phyloP scores from a whole-genome alignment of 306 rosid genomes.

The Medicago arabica region DNA sequence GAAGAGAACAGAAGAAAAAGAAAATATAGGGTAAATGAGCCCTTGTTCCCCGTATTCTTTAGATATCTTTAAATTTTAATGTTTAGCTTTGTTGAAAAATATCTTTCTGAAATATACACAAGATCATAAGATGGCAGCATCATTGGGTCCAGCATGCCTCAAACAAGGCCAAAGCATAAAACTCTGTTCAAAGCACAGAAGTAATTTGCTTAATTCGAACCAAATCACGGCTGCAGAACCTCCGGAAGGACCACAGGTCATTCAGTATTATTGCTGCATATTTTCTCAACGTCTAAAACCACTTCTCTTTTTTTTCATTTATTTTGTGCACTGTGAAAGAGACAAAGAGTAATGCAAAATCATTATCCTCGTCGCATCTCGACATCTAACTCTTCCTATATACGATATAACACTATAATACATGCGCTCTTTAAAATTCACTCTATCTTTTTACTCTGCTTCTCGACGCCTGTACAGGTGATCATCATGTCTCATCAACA shows the following conservation, averaged over 20 bases:
- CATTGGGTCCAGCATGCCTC: conserved; percentile 28
- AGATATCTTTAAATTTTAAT: not conserved
- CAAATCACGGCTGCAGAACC: conserved; percentile 39
- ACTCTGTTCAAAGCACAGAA: conserved; percentile 10
- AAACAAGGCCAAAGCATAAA: conserved; percentile 14
- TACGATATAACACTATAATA: not conserved
- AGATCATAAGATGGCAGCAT: conserved; percentile 14
- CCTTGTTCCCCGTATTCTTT: conserved; percentile 1
- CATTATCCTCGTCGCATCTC: conserved; percentile 8
- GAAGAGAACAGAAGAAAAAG: conserved; percentile 9
- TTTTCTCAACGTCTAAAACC: not conserved
- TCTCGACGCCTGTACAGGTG: conserved; percentile 16
- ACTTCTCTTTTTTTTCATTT: not conserved
- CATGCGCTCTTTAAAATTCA: conserved; percentile 11
- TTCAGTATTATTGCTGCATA: not conserved
- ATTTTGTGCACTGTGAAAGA: not conserved
- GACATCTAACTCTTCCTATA: conserved; percentile 14
- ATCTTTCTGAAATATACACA: not conserved
- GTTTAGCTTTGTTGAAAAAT: not conserved
- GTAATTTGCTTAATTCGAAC: not conserved
- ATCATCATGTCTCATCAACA: conserved; percentile 3
- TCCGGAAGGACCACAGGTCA: not conserved
- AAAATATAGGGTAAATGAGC: conserved; percentile 11
- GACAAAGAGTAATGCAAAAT: conserved; percentile 9
- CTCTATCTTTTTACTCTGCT: conserved; percentile 16